phyloP scores from a whole-genome alignment of 257 asterid genomes.

The Sherardia arvensis region DNA sequence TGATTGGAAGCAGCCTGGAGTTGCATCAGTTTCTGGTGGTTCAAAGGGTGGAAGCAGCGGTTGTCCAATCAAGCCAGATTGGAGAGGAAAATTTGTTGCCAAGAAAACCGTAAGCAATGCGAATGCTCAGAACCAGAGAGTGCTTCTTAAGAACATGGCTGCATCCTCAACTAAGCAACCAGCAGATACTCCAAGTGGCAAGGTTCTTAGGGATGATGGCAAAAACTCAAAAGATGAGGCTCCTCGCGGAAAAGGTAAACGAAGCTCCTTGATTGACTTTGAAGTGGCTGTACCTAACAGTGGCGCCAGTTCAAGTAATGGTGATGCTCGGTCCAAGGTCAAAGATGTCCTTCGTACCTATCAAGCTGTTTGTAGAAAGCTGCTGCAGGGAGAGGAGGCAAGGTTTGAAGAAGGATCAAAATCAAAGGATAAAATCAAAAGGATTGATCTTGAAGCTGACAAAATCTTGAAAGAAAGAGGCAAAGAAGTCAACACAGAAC shows the following conservation, averaged over 20 bases:
- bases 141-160: constrained; percentile 25
- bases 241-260: constrained; percentile 17
- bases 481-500: constrained; percentile 44
- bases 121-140: constrained; percentile 9
- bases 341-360: constrained; percentile 60
- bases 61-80: constrained; percentile 10
- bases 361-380: constrained; percentile 52
- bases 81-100: constrained; percentile 23
- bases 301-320: constrained; percentile 45
- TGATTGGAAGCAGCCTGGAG: constrained; percentile 38
- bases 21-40: constrained; percentile 20
- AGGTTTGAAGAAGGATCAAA: constrained; percentile 30
- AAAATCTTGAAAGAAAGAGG: constrained; percentile 37
- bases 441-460: constrained; percentile 62
- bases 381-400: constrained; percentile 70
- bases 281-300: constrained; percentile 53
- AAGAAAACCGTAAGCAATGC: constrained; percentile 18
- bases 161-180: constrained; percentile 12
- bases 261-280: constrained; percentile 5
- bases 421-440: constrained; percentile 19
- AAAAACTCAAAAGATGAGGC: constrained; percentile 14
- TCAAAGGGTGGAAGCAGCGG: constrained; percentile 11
- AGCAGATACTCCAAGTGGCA: constrained; percentile 19
- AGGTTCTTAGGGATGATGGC: constrained; percentile 17
- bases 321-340: constrained; percentile 68